These are phyloP conservation scores for Fusarium sp. DNA, from an alignment of 2,329 filamentous ascomycete species.

Conservation along the genomic window DNA sequence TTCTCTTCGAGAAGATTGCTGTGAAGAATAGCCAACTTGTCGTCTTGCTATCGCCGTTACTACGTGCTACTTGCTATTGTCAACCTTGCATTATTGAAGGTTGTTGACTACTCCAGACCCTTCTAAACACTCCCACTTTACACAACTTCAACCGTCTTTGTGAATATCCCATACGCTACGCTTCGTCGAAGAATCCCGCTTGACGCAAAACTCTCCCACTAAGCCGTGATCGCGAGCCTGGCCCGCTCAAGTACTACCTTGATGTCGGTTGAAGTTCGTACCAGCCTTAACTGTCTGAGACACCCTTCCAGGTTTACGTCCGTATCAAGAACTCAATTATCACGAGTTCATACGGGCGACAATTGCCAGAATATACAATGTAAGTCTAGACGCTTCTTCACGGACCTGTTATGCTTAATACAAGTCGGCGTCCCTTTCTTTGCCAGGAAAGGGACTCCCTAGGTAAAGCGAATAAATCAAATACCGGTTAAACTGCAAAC, in stretches of 20 bases:
- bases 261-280: conserved; percentile 70
- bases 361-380: conserved; percentile 66
- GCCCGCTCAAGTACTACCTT: conserved; percentile 57
- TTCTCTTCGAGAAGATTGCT: conserved; percentile 35
- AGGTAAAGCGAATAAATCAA: conserved; percentile 38
- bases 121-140: conserved; percentile 12
- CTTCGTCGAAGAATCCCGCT: conserved; percentile 20
- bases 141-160: conserved; percentile 4
- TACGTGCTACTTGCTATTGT: conserved; percentile 38
- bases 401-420: conserved; percentile 41
- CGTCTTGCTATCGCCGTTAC: conserved; percentile 43
- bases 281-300: conserved; percentile 66
- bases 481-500: conserved; percentile 49
- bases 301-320: conserved; percentile 68
- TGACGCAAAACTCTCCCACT: conserved; percentile 13
- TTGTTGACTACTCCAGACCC: conserved; percentile 12
- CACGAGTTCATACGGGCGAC: conserved; percentile 66
- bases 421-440: conserved; percentile 32
- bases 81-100: conserved; percentile 16
- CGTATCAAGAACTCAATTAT: conserved; percentile 66
- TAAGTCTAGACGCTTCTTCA: conserved; percentile 44
- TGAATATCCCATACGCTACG: conserved; percentile 15
- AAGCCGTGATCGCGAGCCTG: conserved; percentile 44
- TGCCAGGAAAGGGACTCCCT: conserved; percentile 33
- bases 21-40: conserved; percentile 43